Evolutionary conservation across 805 yeast genomes (phyloP), one percentile per base, ranked within the genome.

Genomic region (Starmerella geochares): DNA sequence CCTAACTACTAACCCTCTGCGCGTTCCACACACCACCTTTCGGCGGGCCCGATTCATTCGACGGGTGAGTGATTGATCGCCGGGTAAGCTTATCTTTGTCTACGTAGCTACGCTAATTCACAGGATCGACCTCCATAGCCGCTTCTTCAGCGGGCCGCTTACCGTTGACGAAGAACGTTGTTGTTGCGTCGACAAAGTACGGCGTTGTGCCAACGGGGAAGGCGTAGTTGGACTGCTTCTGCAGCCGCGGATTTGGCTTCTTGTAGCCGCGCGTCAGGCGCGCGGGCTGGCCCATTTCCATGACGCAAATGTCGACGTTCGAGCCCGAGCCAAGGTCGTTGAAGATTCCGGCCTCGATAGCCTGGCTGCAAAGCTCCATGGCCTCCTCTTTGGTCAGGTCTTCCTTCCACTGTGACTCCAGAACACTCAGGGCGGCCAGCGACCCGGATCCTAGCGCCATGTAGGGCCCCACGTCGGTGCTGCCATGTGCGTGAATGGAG

Each of bases 321-420:
- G 98, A 92, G 65, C 98, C 98, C 1, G 97, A 90, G 45, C 98
- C 98, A 64, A 90, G 77, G 74, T 92, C 98, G 68, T 92, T 92
- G 95, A 96, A 92, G 62, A 92, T 90, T 77, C 98, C 98, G 16
- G 95, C 86, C 69, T 86, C 85, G 62, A 92, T 92, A 23, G 97
- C 97, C 58, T 85, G 87, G 3, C 95, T 73, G 54, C 95, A 90
- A 48, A 92, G 73, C 59, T 78, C 79, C 71, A 87, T 79, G n/a
- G 97, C 97, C 65, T 86, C 95, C 43, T 87, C 95, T 65, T 73
- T 83, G 20, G 80, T 75, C 71, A 92, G 68, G 57, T 77, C 85
- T 57, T 77, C 79, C 62, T 75, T 79, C 94, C 95, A 92, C 56
- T 80, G 75, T 36, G 90, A 77, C 69, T 92, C 98, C 60, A 92